Base-by-base conservation (phyloP, 352 stramenopile species). In the Phytophthora constricta region DNA sequence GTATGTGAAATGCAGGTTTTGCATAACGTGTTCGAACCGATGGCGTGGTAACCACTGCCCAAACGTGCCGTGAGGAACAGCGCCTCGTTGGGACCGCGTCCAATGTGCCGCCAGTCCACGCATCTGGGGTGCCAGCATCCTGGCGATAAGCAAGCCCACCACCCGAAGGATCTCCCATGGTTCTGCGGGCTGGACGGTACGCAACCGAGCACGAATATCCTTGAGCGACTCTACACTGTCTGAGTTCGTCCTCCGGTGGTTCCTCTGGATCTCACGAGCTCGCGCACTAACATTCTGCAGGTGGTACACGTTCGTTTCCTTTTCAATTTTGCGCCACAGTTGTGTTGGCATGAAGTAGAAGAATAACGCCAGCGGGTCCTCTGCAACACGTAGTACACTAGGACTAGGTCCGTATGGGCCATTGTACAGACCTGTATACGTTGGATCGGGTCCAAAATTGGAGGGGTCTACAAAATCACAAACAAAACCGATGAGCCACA, bases 21-120 rank as follows among this genome's bases (percentile, higher is more conserved):
- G 5, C 7, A 37, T 11, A 7, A 31, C 46, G 16, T 25, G 43
- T 3, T 17, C 27, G 33, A 58, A 58, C 27, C 50, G 27, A 11
- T 58, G 39, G n/a, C 16, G 50, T 4, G 26, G 16, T 27, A 58
- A 46, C n/a, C 39, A 45, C 17, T 17, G 26, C 20, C 50, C 50
- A 43, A 58, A 58, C 5, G 50, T 58, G n/a, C 50, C 50, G 13
- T 17, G 26, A 11, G 50, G 19, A 20, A 58, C 50, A 16, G 50
- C 25, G 19, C 50, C 50, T 16, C 20, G 19, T 7, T 27, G 27
- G 9, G 16, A 26, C 9, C 13, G 10, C 19, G 50, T 22, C 50
- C 50, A 58, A 19, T 58, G 50, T 17, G 39, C 33, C 10, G 20
- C 10, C 2, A 58, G 27, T 2, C 27, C 27, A 26, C 50, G 50